Base-by-base conservation (phyloP, 352 stramenopile genomes). In the Halophytophthora batemanensis region DNA sequence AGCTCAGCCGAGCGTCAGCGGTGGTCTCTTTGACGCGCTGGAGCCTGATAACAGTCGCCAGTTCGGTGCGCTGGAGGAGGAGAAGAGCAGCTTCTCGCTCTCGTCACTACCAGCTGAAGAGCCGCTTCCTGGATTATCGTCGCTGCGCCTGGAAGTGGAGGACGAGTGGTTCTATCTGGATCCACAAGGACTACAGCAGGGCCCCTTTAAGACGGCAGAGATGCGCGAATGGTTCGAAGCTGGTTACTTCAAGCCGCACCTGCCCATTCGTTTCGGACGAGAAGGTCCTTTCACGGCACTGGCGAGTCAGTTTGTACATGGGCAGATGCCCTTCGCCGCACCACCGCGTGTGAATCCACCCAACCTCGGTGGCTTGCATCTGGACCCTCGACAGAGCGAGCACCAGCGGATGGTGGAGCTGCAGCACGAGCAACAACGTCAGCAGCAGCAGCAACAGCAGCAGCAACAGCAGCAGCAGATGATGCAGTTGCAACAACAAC, bases 191-290 rank as follows among this genome's bases (percentile, higher is more conserved):
- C 64, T 86, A 19, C 81, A 92, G 46, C 82, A 93, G 56, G 82
- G 84, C 17, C 84, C 82, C 15, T 95, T 95, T 65, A 93, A 92
- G 60, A 90, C 76, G 21, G 66, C 66, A 0, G 84, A 95, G 34
- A 95, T 95, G 84, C 84, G 84, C 6, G 84, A 95, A 50, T 95
- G 84, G 84, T 95, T 93, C 38, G 84, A 95, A 52, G 84, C 84
- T 3, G 84, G 84, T 12, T 95, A 95, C 68, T 95, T 95, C 19
- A 95, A 95, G 51, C 84, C 84, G 11, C 82, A 93, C 49, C 54
- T 95, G n/a, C 84, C 84, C 13, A 93, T 95, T 57, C 79, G 76
- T 29, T 94, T 91, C 51, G 80, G 83, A 2, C 69, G 56, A n/a
- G 75, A 92, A 48, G 78, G 80, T 1, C 60, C 59, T 7, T 94